Evolutionary conservation across 2,329 filamentous ascomycete species (phyloP).

Genomic region (Lachnum nothofagi): DNA sequence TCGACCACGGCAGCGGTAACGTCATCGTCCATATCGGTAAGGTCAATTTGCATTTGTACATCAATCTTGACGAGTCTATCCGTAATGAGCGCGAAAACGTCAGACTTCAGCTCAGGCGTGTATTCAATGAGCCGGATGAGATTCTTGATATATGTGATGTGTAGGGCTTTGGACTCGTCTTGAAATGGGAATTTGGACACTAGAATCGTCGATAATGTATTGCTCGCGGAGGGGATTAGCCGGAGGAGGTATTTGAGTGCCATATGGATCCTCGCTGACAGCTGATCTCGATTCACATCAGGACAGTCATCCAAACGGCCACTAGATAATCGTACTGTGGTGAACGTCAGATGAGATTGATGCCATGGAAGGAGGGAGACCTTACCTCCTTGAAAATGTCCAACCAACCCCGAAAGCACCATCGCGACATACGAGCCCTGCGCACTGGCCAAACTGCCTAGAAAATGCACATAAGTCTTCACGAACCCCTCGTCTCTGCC

Average conservation of each 20-base stretch:
- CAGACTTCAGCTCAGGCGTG: constrained; percentile 68
- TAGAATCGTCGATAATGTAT: constrained; percentile 63
- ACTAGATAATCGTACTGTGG: constrained; percentile 34
- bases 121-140: constrained; percentile 73
- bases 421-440: constrained; percentile 72
- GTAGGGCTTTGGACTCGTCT: constrained; percentile 70
- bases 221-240: constrained; percentile 74
- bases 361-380: constrained; percentile 8
- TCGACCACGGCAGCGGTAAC: constrained; percentile 67
- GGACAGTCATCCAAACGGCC: constrained; percentile 41
- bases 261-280: constrained; percentile 70
- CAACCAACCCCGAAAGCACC: constrained; percentile 75
- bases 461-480: constrained; percentile 62
- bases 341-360: constrained; percentile 37
- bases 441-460: constrained; percentile 71
- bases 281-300: constrained; percentile 55
- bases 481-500: constrained; percentile 61
- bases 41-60: constrained; percentile 86
- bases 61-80: constrained; percentile 89
- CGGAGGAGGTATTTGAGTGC: constrained; percentile 70
- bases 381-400: constrained; percentile 61
- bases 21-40: constrained; percentile 90
- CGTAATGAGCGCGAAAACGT: constrained; percentile 77
- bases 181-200: constrained; percentile 68
- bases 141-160: constrained; percentile 84